phyloP scores from a whole-genome alignment of 495 filamentous ascomycete species.

The Opeltia flavorubescens region DNA sequence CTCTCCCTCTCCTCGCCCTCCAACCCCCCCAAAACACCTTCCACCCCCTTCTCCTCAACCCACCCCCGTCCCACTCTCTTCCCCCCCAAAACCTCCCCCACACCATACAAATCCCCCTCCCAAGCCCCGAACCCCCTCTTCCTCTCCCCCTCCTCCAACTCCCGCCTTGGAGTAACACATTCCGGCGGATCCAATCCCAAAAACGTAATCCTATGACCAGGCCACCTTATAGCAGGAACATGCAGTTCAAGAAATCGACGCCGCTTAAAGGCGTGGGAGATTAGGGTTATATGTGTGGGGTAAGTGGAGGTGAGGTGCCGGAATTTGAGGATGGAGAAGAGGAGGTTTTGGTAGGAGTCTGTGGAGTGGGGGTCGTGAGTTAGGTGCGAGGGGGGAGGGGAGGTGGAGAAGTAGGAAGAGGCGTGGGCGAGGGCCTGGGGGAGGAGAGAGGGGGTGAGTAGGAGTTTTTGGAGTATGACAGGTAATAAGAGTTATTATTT shows the following conservation, averaged over 20 bases:
- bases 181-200: conserved; percentile 59
- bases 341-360: conserved; percentile 68
- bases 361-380: conserved; percentile 49
- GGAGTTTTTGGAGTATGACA: neutral
- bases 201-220: conserved; percentile 29
- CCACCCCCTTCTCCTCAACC: conserved; percentile 11
- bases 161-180: conserved; percentile 32
- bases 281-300: conserved; percentile 45
- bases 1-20: conserved; percentile 17
- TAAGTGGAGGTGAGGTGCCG: conserved; percentile 17
- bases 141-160: conserved; percentile 27
- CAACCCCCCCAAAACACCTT: conserved; percentile 13
- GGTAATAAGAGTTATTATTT: neutral
- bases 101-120: conserved; percentile 32
- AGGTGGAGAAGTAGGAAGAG: conserved; percentile 22
- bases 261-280: conserved; percentile 66
- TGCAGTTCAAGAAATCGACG: conserved; percentile 53
- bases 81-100: conserved; percentile 19
- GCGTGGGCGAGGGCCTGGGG: conserved; percentile 29
- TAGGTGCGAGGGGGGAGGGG: conserved; percentile 19
- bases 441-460: conserved; percentile 6
- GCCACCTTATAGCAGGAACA: conserved; percentile 48
- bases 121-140: conserved; percentile 30
- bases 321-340: conserved; percentile 55
- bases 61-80: conserved; percentile 31